Percentiles rank a stretch among this genome's conserved stretches.
Evolutionary conservation across 2,329 filamentous ascomycete genomes (phyloP).

Genomic region (Scedosporium minutisporum): DNA sequence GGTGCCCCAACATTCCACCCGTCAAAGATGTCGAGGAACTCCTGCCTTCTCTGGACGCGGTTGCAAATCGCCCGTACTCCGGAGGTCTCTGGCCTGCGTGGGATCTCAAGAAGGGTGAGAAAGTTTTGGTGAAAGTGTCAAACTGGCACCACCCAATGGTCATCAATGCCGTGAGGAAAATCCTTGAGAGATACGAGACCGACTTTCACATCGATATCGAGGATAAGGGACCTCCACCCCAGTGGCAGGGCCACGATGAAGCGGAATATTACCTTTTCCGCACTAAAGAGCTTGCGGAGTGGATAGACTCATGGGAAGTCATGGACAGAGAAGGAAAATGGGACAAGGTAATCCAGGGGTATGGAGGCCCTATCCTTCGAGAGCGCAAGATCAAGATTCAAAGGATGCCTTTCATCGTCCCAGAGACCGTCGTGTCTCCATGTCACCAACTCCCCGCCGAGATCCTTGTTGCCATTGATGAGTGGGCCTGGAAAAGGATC

Average conservation of each 20-base stretch:
- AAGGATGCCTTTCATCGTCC: constrained; percentile 5
- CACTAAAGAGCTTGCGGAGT: constrained; percentile 3
- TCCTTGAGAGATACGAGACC: neutral
- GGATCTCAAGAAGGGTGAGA: constrained; percentile 3
- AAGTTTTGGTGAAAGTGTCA: constrained; percentile 2
- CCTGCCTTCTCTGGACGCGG: neutral
- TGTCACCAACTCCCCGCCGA: constrained; percentile 1
- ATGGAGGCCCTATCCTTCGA: constrained; percentile 1
- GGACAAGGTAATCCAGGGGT: constrained; percentile 4
- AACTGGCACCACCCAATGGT: constrained; percentile 5
- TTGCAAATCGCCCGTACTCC: neutral
- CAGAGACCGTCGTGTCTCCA: neutral
- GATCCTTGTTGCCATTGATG: constrained; percentile 1
- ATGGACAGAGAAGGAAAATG: constrained; percentile 4
- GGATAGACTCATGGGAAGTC: constrained; percentile 6
- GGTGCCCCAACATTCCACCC: neutral
- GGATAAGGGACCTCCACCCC: neutral
- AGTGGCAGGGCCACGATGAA: constrained; percentile 4
- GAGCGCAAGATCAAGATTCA: constrained; percentile 7
- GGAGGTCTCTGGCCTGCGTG: constrained; percentile 2
- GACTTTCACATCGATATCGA: constrained; percentile 3
- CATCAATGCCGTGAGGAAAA: neutral
- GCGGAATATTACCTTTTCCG: constrained; percentile 3
- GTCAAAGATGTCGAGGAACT: neutral
- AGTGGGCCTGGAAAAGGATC: constrained; percentile 2